Base-by-base conservation (phyloP, 2,329 filamentous ascomycete genomes). In the Fusarium redolens region DNA sequence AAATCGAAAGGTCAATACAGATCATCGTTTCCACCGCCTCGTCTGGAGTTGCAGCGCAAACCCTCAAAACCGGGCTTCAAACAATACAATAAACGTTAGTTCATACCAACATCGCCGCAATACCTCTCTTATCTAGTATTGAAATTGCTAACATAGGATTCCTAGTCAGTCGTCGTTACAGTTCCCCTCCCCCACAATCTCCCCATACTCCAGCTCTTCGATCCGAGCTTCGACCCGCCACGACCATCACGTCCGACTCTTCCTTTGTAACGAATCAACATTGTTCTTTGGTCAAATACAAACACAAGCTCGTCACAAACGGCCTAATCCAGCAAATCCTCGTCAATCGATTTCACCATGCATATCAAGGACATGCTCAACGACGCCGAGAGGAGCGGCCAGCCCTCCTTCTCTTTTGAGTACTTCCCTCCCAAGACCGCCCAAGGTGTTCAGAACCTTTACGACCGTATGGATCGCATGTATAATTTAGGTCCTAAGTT, bases 391-490 rank as follows among this genome's bases (percentile, higher is more conserved):
- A 89, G 89, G 85, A 90, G 92, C 79, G 91, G 91, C 81, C 90
- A 92, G 79, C 92, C 95, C 65, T 96, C 95, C 80, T 98, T 98
- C 87, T 99, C 96, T 68, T 99, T 99, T 86, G 96, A 99, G 83
- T 99, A 97, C 88, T 99, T 99, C 85, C 96, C 96, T 57, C 96
- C 96, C 43, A 99, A 99, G 86, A 99, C 96, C 12, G 93, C 94
- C 15, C 94, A 96, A 85, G 96, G 96, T 88, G 96, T 99, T 17
- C 96, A 99, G 85, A 99, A 99, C 83, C 91, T 99, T 65, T 99
- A 99, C 87, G 96, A 99, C 78, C 94, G 96, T 77, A 98, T 99
- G 93, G 96, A 99, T 84, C 95, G 95, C 84, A 99, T 99, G 96
- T 95, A 97, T 83, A 90, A 92, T 79, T 90, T 97, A 72, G 96